A percentile compares a stretch with the other conserved stretches of the same genome.
Evolutionary conservation across 78 protist genomes (phyloP).

Genomic region (Dictyostelium brefeldianum): DNA sequence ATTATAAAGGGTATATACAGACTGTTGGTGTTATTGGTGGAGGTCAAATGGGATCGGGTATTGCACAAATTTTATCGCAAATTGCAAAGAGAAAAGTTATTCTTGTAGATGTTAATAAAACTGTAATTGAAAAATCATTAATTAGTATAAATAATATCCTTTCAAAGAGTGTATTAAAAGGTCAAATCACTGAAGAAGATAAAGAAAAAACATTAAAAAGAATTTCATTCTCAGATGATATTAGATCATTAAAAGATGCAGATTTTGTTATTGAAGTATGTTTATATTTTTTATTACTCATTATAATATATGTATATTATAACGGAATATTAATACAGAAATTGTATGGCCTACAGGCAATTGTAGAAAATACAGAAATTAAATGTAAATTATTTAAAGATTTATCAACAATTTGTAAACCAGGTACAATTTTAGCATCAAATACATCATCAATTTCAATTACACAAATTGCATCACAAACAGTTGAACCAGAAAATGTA

Average conservation of each 20-base stretch:
- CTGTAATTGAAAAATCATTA: constrained; percentile 53
- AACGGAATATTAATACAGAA: not conserved
- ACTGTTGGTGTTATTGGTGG: constrained; percentile 86
- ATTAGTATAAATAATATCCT: constrained; percentile 36
- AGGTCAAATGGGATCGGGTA: constrained; percentile 94
- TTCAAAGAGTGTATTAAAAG: constrained; percentile 80
- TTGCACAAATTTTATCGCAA: constrained; percentile 87
- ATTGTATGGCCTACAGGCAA: constrained; percentile 67
- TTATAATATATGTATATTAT: not conserved
- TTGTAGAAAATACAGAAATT: constrained; percentile 86
- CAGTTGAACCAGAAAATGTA: constrained; percentile 88
- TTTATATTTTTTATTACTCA: not conserved
- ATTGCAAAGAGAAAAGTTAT: constrained; percentile 81
- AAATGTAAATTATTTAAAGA: constrained; percentile 79
- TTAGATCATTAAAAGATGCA: constrained; percentile 17
- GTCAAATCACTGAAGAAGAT: constrained; percentile 80
- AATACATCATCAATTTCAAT: constrained; percentile 93
- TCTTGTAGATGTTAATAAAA: constrained; percentile 63
- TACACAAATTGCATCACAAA: constrained; percentile 86
- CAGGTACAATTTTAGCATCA: constrained; percentile 87
- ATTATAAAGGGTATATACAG: constrained; percentile 17
- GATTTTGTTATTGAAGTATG: constrained; percentile 86
- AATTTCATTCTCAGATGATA: constrained; percentile 42
- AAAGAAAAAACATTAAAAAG: constrained; percentile 30
- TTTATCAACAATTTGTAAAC: constrained; percentile 48